phyloP scores from a whole-genome alignment of 2,329 filamentous ascomycete species.

The Pseudocercospora eumusae region DNA sequence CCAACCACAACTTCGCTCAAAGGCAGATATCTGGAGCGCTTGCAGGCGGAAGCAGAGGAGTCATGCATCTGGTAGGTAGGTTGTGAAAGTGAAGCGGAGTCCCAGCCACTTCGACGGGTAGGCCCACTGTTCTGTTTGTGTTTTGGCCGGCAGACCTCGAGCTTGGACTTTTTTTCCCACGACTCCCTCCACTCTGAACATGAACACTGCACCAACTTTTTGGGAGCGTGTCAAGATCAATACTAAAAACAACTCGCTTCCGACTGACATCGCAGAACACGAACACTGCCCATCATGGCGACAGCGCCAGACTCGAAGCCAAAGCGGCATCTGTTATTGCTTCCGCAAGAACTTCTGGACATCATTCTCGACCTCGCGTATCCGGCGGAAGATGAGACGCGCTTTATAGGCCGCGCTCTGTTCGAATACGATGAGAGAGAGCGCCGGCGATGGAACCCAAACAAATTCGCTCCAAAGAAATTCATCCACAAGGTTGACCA shows the following conservation, averaged over 20 bases:
- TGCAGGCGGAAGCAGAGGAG: not conserved
- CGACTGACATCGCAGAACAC: not conserved
- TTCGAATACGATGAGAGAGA: not conserved
- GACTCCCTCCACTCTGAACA: not conserved
- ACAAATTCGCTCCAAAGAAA: not conserved
- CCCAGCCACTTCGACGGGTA: not conserved
- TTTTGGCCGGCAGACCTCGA: not conserved
- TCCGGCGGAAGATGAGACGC: not conserved
- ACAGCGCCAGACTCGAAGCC: no score
- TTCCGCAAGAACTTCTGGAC: conserved; percentile 10
- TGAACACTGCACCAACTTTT: not conserved
- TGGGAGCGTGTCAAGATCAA: not conserved
- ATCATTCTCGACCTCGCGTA: conserved; percentile 10
- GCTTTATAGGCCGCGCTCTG: not conserved
- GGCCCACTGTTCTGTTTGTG: not conserved
- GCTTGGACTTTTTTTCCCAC: not conserved
- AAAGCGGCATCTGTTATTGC: not conserved
- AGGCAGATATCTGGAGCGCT: not conserved
- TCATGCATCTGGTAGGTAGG: not conserved
- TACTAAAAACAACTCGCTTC: not conserved
- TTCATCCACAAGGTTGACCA: not conserved
- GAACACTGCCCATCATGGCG: not conserved
- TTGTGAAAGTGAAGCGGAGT: not conserved
- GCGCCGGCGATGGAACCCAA: not conserved
- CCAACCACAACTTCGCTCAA: not conserved